A percentile compares a stretch with the other conserved stretches of the same genome.
phyloP scores from a whole-genome alignment of 2,329 filamentous ascomycete species.

The Pseudopyricularia javanii region DNA sequence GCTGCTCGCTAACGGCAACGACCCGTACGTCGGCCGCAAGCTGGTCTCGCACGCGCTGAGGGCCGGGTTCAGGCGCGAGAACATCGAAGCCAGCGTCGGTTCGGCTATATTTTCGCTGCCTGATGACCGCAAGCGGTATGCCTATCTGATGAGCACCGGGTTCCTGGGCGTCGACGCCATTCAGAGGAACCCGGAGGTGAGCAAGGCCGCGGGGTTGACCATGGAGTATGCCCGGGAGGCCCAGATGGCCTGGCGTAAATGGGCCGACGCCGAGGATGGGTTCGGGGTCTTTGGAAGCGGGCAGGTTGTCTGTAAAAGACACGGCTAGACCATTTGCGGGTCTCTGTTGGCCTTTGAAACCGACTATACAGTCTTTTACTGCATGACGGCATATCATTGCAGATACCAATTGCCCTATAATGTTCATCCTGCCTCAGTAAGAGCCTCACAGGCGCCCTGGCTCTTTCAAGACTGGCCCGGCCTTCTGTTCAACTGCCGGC shows the following conservation, averaged over 20 bases:
- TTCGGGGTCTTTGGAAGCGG: not conserved
- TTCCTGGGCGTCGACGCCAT: not conserved
- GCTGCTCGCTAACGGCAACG: not conserved
- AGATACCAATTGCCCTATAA: no score
- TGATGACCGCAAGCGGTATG: not conserved
- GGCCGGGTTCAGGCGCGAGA: not conserved
- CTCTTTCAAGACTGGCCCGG: no score
- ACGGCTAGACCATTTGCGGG: not conserved
- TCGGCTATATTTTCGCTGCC: not conserved
- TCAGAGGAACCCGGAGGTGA: not conserved
- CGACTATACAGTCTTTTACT: no score
- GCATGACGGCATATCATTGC: no score
- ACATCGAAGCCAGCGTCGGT: not conserved
- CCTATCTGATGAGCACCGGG: not conserved
- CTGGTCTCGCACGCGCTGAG: slow-evolving; percentile 1
- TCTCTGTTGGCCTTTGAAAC: no score
- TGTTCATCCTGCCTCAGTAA: no score
- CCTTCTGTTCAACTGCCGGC: no score
- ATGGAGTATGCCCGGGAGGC: not conserved
- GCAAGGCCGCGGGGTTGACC: no score
- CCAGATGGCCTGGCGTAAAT: not conserved
- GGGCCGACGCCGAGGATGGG: not conserved
- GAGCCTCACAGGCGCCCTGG: no score
- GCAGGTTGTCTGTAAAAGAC: slow-evolving; percentile 1
- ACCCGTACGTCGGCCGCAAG: slow-evolving; percentile 1